Evolutionary conservation across 371 early-diverging fungal species (phyloP), one percentile per base, ranked within the genome.

Genomic region (Choanephora cucurbitarum): DNA sequence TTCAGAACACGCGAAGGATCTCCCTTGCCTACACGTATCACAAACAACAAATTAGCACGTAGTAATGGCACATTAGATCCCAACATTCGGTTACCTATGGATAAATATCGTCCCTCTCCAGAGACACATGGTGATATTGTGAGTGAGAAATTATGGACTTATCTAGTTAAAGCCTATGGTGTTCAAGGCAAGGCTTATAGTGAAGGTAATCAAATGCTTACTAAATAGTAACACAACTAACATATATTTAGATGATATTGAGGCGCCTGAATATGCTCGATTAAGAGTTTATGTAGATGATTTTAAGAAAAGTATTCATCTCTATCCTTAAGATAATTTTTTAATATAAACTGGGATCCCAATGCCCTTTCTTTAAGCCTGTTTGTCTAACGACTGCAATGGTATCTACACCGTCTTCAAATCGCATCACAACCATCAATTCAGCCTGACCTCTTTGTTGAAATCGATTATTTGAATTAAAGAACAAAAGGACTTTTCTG

Each of bases 1-100:
- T 75, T 75, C 52, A 65, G 76, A 62, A 75, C 72, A 19, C 76
- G 76, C 18, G 76, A 75, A 61, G 76, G 76, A 39, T 67, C 72
- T 17, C 67, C 70, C 10, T 56, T 67, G 40, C 76, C 76, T 8
- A 65, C 68, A 21, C 62, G 57, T 6, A 70, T 75, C 23, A 59
- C 70, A 6, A 72, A 75, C 28, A 42, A 69, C 19, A 72, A 67
- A 54, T 51, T 75, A 45, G 59, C 72, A 11, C 67, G 72, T 31
- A 58, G 45, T 34, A 72, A 75, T 51, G 72, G 72, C 21, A 64
- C 64, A 42, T 33, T 75, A 31, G 72, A 75, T 46, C 76, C 76
- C 10, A 70, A 67, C 31, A 67, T 75, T 59, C 42, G 76, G 54
- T 47, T 75, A 13, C 76, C 76, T 1, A 62, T 66, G 56, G 76